Conservation (phyloP, 371 early-diverging fungal species). For the Mucor plumbeus region DNA sequence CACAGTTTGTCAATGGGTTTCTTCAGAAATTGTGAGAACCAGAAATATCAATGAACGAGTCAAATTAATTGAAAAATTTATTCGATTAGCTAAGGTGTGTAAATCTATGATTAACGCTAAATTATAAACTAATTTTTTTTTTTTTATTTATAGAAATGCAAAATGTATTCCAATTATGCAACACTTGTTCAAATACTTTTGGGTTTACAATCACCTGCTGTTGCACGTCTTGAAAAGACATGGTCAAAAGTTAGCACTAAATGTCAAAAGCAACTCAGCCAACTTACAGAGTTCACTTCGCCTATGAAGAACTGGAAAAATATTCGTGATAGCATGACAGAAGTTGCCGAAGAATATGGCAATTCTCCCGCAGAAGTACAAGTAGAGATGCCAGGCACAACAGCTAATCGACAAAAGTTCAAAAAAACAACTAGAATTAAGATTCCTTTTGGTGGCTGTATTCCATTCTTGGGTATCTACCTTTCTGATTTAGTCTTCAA, state of each 20-base stretch:
- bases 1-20: constrained; percentile 73
- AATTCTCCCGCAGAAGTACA: constrained; percentile 45
- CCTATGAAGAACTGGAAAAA: constrained; percentile 71
- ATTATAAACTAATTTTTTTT: not conserved
- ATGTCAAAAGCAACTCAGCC: constrained; percentile 57
- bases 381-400: constrained; percentile 45
- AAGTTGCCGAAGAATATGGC: constrained; percentile 64
- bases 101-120: no score
- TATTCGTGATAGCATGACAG: constrained; percentile 69
- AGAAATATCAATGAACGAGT: constrained; percentile 59
- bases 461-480: constrained; percentile 70
- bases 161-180: constrained; percentile 67
- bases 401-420: constrained; percentile 27
- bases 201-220: constrained; percentile 66
- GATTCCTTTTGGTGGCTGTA: constrained; percentile 61
- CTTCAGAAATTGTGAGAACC: constrained; percentile 67
- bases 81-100: constrained; percentile 70
- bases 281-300: constrained; percentile 61
- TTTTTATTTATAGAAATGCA: constrained; percentile 56
- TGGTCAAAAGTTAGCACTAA: constrained; percentile 62
- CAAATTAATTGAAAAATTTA: constrained; percentile 71
- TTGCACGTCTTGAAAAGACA: constrained; percentile 63
- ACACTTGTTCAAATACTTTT: constrained; percentile 67
- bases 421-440: constrained; percentile 38
- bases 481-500: constrained; percentile 72